Percentiles rank a stretch among this genome's conserved stretches.
These are phyloP conservation scores for Papiliotrema flavescens DNA, from an alignment of 1,284 basidiomycete genomes.

Conservation along the genomic window DNA sequence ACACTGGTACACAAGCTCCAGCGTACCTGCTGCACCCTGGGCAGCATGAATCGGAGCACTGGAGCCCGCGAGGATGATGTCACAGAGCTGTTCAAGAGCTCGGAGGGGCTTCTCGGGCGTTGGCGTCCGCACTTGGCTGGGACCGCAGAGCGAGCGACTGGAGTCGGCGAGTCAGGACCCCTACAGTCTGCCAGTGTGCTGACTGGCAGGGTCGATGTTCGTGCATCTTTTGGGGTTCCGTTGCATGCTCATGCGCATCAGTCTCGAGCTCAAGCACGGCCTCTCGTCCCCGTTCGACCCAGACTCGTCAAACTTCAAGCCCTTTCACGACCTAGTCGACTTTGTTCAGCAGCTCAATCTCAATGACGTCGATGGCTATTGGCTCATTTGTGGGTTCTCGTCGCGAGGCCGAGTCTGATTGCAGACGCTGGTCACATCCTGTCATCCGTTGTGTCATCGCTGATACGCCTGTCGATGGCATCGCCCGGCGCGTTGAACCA, in stretches of 20 bases:
- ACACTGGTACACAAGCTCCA: constrained; percentile 22
- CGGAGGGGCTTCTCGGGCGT: constrained; percentile 14
- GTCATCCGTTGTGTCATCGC: constrained; percentile 25
- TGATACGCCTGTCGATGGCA: constrained; percentile 28
- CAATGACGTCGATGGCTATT: constrained; percentile 23
- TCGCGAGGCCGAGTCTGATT: not conserved
- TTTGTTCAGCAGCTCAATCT: constrained; percentile 12
- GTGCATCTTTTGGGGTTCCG: constrained; percentile 26
- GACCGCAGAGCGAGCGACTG: constrained; percentile 7
- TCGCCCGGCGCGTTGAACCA: constrained; percentile 6
- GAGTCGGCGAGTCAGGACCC: constrained; percentile 26
- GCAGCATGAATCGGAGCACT: constrained; percentile 5
- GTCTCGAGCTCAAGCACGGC: constrained; percentile 28
- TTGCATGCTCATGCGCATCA: constrained; percentile 30
- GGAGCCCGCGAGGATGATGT: constrained; percentile 13
- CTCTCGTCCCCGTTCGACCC: constrained; percentile 22
- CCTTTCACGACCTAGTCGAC: constrained; percentile 24
- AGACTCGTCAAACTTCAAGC: constrained; percentile 9
- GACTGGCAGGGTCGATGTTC: constrained; percentile 16
- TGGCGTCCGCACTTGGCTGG: constrained; percentile 7
- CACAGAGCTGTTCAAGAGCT: constrained; percentile 10
- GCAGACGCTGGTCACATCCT: constrained; percentile 25
- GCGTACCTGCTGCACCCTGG: constrained; percentile 20
- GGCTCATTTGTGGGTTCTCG: constrained; percentile 17
- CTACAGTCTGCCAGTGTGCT: too few relatives aligned